Evolutionary conservation across 176 grass and related monocot species (phyloP).

Genomic region (Carex pumila): DNA sequence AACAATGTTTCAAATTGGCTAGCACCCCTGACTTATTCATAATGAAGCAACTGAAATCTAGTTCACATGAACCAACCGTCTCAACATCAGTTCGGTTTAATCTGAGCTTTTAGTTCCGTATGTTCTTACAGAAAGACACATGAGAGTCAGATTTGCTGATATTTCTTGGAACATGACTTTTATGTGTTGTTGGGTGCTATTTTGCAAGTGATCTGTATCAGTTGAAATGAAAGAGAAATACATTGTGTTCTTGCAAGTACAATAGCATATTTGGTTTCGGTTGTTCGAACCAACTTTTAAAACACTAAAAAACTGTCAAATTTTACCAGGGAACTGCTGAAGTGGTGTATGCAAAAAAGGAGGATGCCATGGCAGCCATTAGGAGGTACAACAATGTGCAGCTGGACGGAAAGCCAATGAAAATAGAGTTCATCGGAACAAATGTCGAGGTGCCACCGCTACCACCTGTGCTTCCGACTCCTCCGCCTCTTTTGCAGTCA

Average conservation of each 20-base stretch:
- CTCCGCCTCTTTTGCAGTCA: not conserved
- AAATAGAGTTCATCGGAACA: conserved; percentile 65
- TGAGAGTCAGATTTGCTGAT: not conserved
- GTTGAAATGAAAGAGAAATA: not conserved
- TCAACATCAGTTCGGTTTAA: not conserved
- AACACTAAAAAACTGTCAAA: not conserved
- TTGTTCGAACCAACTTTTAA: not conserved
- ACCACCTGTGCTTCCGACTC: conserved; percentile 20
- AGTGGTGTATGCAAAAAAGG: conserved; percentile 77
- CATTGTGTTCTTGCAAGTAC: not conserved
- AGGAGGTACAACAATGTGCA: conserved; percentile 73
- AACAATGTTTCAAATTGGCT: not conserved
- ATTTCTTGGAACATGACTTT: not conserved
- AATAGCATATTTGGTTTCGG: not conserved
- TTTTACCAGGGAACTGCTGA: conserved; percentile 63
- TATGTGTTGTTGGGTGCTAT: not conserved
- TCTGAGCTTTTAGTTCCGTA: not conserved
- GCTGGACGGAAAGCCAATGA: conserved; percentile 90
- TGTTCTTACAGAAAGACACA: not conserved
- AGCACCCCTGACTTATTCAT: no score
- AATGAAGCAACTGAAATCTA: not conserved
- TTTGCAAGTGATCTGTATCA: not conserved
- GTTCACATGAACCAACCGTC: not conserved
- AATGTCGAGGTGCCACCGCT: conserved; percentile 31
- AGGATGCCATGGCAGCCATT: conserved; percentile 70